Percentiles rank a stretch among this genome's conserved stretches.
Conservation (phyloP, 371 early-diverging fungal genomes). For the Haplosporangium sp. region DNA sequence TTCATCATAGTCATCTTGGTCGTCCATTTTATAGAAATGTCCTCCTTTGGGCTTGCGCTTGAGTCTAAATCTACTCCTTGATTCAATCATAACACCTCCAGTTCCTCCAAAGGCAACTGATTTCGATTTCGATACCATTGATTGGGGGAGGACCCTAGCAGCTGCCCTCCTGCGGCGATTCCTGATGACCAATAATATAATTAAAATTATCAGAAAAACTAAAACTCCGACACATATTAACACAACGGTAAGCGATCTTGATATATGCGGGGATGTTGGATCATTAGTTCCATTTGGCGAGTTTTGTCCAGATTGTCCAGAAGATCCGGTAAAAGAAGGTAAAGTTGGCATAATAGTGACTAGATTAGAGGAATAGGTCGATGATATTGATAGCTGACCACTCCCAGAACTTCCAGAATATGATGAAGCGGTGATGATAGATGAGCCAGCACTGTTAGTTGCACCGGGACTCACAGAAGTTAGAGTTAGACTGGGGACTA, state of each 20-base stretch:
- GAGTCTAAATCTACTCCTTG: conserved; percentile 11
- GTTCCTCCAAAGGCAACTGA: neutral
- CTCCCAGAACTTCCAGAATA: too few species aligned
- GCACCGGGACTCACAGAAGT: too few species aligned
- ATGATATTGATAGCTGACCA: neutral
- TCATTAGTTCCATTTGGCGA: neutral
- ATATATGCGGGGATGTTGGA: neutral
- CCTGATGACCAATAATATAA: conserved; percentile 14
- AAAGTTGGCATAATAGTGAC: too few species aligned
- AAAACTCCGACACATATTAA: neutral
- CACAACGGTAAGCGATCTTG: neutral
- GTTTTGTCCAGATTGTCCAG: too few species aligned
- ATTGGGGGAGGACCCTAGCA: neutral
- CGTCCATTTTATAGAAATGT: conserved; percentile 42
- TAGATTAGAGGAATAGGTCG: neutral
- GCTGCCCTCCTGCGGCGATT: conserved; percentile 13
- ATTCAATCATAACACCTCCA: conserved; percentile 25
- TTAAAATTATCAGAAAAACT: neutral
- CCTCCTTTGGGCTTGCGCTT: conserved; percentile 21
- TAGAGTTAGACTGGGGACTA: too few species aligned
- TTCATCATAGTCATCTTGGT: conserved; percentile 20
- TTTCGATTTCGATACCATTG: neutral
- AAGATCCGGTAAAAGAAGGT: neutral
- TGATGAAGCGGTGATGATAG: too few species aligned
- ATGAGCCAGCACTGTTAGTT: too few species aligned